Evolutionary conservation across 2,329 filamentous ascomycete species (phyloP), one percentile per base, ranked within the genome.

Genomic region (Ascomycota sp.): DNA sequence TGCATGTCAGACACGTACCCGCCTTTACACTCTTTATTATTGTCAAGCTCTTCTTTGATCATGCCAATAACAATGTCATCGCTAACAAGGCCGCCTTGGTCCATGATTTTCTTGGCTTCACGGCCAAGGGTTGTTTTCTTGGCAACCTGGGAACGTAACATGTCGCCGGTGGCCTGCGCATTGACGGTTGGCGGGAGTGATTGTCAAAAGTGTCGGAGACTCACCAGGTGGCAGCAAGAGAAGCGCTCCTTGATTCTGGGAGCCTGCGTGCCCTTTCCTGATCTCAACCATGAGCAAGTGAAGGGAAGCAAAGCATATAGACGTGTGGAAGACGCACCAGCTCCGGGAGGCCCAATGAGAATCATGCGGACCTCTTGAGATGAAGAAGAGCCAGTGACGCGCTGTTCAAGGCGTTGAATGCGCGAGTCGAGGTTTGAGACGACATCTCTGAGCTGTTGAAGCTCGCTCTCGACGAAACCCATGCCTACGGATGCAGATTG

Each of bases 81-180:
- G 56, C 83, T 92, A 53, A 98, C 89, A 35, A 98, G 73, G 43
- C 86, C 86, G 45, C 89, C 89, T 53, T 86, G 78, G 52, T 98
- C 89, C 89, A 98, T 98, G 57, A 98, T 98, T 74, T 95, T 95
- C 75, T 98, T 98, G 41, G 89, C 89, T 64, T 94, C 83, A 51
- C 79, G 72, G 44, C 89, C 89, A 40, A 98, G 73, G 35, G 79
- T 59, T 33, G 89, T 98, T 74, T 95, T 94, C 63, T 92, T 91
- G 40, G 86, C 79, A 50, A 98, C 89, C 59, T 98, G 89, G 42
- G 85, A 92, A 49, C 89, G 83, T 49, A 98, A 71, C 89, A 98
- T 98, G 59, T 98, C 89, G 54, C 89, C 89, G 35, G 89, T 98
- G 39, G 89, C 89, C 85, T 94, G 36, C 25, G 40, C 34, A 34